A percentile compares a stretch with the other conserved stretches of the same genome.
Conservation (phyloP, 2,329 filamentous ascomycete species). For the Penicillium janthinellum region DNA sequence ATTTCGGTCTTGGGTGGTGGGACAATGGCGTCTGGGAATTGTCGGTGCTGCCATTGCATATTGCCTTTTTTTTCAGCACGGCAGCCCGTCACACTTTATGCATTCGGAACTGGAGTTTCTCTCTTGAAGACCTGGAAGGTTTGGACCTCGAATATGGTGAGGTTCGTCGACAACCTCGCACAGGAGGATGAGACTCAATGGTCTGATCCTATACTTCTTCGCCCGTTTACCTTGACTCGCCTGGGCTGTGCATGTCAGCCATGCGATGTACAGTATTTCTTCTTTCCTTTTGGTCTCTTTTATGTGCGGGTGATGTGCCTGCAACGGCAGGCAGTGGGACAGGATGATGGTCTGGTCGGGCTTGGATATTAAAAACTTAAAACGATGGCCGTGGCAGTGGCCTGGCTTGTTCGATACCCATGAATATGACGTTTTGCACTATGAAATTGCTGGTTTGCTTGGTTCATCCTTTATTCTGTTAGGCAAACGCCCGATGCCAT, state of each 20-base stretch:
- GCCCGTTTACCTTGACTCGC: conserved; percentile 2
- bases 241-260: conserved; percentile 9
- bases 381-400: conserved; percentile 14
- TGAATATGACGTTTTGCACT: conserved; percentile 22
- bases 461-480: too few relatives aligned
- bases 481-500: background rate
- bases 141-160: background rate
- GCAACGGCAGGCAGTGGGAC: background rate
- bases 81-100: conserved; percentile 20
- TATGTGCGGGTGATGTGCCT: conserved; percentile 6
- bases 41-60: conserved; percentile 18
- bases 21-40: conserved; percentile 36
- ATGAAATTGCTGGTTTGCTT: too few relatives aligned
- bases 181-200: conserved; percentile 10
- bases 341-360: background rate
- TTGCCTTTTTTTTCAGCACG: conserved; percentile 9
- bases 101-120: conserved; percentile 31
- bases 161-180: background rate
- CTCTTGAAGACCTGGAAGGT: conserved; percentile 18
- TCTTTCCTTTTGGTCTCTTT: conserved; percentile 12
- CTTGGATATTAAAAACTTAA: conserved; percentile 13
- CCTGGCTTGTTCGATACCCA: conserved; percentile 35
- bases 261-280: conserved; percentile 25
- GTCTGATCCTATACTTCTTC: conserved; percentile 10
- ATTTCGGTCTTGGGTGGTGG: conserved; percentile 23